phyloP scores from a whole-genome alignment of 2,329 filamentous ascomycete genomes.

The Colletotrichum sp. region DNA sequence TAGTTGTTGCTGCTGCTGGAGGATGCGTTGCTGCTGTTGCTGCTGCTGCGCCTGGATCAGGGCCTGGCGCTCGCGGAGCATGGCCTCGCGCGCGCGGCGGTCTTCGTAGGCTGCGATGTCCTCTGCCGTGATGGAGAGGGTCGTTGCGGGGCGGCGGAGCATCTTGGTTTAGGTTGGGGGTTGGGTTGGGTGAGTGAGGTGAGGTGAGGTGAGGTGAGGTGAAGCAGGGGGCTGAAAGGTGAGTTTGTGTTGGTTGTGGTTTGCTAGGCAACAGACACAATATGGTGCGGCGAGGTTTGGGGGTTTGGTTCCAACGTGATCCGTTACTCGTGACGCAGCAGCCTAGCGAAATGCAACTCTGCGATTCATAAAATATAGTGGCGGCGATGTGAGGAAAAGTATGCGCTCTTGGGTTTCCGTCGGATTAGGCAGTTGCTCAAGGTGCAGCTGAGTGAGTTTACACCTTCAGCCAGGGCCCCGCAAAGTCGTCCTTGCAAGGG shows the following conservation, averaged over 20 bases:
- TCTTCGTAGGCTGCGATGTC: constrained; percentile 76
- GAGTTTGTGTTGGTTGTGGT: not conserved
- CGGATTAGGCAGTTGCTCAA: not conserved
- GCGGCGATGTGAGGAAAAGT: not conserved
- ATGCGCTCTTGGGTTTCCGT: not conserved
- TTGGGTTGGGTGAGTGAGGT: not conserved
- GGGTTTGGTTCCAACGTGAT: not conserved
- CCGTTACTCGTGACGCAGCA: not conserved
- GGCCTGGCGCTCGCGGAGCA: constrained; percentile 19
- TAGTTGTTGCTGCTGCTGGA: constrained; percentile 19
- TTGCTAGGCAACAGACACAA: not conserved
- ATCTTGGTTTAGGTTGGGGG: constrained; percentile 39
- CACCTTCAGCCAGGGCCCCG: not conserved
- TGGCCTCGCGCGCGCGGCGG: constrained; percentile 52
- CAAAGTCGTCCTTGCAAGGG: not conserved
- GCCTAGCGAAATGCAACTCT: not conserved
- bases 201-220: not conserved
- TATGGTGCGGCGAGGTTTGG: not conserved
- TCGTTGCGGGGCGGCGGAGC: constrained; percentile 72
- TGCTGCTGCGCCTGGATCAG: constrained; percentile 19
- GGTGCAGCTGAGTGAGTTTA: not conserved
- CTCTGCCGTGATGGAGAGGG: constrained; percentile 70
- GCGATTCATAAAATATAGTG: not conserved
- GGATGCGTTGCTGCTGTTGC: constrained; percentile 8
- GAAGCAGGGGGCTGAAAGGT: not conserved